Conservation (phyloP, 2,329 filamentous ascomycete species). For the Colletotrichum agaves region DNA sequence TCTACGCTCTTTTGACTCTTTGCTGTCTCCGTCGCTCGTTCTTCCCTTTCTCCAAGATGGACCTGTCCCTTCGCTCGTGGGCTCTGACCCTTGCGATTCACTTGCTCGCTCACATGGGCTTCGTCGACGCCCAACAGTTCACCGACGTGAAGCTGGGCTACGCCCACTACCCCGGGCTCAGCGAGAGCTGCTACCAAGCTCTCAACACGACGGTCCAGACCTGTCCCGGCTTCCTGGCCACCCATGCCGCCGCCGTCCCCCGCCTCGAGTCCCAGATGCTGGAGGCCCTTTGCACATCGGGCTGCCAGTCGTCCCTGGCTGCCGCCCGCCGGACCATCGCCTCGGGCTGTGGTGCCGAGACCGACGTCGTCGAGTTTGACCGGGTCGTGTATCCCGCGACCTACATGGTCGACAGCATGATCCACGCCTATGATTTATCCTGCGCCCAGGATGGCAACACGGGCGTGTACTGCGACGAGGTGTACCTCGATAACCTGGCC, state of each 20-base stretch:
- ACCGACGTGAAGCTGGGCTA: not conserved
- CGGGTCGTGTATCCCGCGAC: too few relatives aligned
- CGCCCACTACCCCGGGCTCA: not conserved
- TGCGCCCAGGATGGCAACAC: not conserved
- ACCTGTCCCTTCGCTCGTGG: too few relatives aligned
- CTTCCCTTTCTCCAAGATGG: too few relatives aligned
- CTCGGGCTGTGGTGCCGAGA: too few relatives aligned
- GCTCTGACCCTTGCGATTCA: too few relatives aligned
- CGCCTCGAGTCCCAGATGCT: not conserved
- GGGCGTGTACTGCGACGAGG: not conserved
- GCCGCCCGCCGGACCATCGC: not conserved
- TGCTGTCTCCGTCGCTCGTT: too few relatives aligned
- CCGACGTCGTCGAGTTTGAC: too few relatives aligned
- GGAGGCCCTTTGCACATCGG: not conserved
- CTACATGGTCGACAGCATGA: too few relatives aligned
- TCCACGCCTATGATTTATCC: too few relatives aligned
- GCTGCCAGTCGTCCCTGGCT: not conserved
- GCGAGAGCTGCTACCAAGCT: not conserved
- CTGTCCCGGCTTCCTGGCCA: not conserved
- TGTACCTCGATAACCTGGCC: not conserved
- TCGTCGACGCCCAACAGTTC: not conserved
- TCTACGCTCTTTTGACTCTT: too few relatives aligned
- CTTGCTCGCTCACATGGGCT: too few relatives aligned
- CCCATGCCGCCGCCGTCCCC: not conserved
- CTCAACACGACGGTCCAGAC: not conserved